phyloP scores from a whole-genome alignment of 1,284 basidiomycete genomes.

The Cryptococcus sp. region DNA sequence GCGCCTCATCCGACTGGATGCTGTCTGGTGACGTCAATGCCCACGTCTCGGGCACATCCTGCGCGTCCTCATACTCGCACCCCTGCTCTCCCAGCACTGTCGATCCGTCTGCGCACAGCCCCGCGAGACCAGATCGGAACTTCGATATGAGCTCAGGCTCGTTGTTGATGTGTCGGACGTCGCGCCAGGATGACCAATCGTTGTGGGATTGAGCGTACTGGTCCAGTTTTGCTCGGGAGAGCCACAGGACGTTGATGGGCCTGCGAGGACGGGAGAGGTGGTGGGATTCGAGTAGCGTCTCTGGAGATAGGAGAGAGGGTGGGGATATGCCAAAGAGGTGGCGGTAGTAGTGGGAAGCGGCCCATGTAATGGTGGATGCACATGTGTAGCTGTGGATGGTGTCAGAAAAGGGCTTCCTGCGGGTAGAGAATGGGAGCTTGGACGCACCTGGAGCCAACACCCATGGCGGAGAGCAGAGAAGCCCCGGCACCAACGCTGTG shows the following conservation, averaged over 20 bases:
- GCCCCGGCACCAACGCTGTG: constrained; percentile 43
- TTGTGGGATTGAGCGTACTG: constrained; percentile 26
- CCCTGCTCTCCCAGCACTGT: constrained; percentile 7
- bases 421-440: neutral
- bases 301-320: constrained; percentile 10
- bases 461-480: constrained; percentile 42
- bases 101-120: constrained; percentile 18
- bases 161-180: constrained; percentile 38
- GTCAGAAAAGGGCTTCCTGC: neutral
- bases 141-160: constrained; percentile 31
- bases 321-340: constrained; percentile 41
- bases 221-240: constrained; percentile 40
- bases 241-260: constrained; percentile 43
- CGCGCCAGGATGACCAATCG: constrained; percentile 40
- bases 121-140: constrained; percentile 20
- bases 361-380: constrained; percentile 43
- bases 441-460: constrained; percentile 23
- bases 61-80: constrained; percentile 33
- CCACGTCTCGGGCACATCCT: constrained; percentile 37
- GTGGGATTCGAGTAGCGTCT: constrained; percentile 2
- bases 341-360: constrained; percentile 43
- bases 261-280: constrained; percentile 6
- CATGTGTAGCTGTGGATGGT: constrained; percentile 28
- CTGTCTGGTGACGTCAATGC: constrained; percentile 1
- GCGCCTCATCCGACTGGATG: neutral